phyloP scores from a whole-genome alignment of 768 basidiomycete species.

The Rhodotorula diobovata region DNA sequence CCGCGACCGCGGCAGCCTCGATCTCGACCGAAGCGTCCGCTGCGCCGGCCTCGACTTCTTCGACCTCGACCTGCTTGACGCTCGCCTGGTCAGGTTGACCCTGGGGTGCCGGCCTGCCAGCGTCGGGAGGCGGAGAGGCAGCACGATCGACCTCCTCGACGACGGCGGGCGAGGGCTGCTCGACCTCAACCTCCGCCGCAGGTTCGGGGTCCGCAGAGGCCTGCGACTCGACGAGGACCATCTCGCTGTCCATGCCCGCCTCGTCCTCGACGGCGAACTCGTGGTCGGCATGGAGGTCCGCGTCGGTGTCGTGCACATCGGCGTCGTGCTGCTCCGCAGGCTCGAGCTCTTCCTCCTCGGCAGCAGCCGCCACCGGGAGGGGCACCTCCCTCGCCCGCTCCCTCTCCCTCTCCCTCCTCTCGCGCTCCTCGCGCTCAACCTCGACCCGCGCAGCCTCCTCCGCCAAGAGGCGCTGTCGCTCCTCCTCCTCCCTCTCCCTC shows the following conservation, averaged over 20 bases:
- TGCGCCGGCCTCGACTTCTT: no score
- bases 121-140: no score
- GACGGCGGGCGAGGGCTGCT: neutral
- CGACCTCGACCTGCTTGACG: no score
- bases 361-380: neutral
- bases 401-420: neutral
- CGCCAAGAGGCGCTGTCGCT: no score
- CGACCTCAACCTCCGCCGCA: neutral
- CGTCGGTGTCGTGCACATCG: neutral
- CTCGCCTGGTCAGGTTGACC: neutral
- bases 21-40: no score
- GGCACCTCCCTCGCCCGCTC: slow-evolving; percentile 8
- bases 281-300: neutral
- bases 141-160: neutral
- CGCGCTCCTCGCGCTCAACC: neutral
- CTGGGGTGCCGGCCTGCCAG: neutral
- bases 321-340: neutral
- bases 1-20: no score
- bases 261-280: slow-evolving; percentile 1
- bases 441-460: slow-evolving; percentile 1
- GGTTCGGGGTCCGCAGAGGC: neutral
- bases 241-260: slow-evolving; percentile 26
- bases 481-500: neutral
- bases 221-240: slow-evolving; percentile 6
- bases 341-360: neutral